Evolutionary conservation across 2,329 filamentous ascomycete species (phyloP), one percentile per base, ranked within the genome.

Genomic region (Rutstroemia sp.): DNA sequence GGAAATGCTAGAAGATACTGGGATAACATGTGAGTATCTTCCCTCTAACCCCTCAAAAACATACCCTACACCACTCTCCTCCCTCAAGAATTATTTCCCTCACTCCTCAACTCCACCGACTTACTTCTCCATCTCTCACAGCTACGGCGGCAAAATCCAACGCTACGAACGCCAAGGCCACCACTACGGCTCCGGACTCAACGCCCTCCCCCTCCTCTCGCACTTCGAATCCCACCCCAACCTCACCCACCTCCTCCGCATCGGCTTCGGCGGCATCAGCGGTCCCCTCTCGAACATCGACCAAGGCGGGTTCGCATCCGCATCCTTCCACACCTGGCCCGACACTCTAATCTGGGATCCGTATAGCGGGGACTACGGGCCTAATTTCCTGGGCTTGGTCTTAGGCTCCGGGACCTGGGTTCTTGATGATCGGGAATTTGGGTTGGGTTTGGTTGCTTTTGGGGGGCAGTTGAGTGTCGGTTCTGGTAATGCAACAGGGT

Each of bases 171-270:
- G 75, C 4, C 77, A 80, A 66, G 76, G 83, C 57, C 81, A 84
- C 62, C 81, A 84, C 67, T 84, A 84, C 61, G 80, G 80, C 17
- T 82, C 79, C 0, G 77, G 73, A 0, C 75, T 84, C 5, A 84
- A 83, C 64, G 73, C 79, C 0, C 73, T 81, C 0, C 78, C 80
- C 1, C 69, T 82, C 2, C 74, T 84, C 2, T 73, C 73, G 2
- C 71, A 75, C 3, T 84, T 78, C 67, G 76, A 78, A 38, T 64
- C 71, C 48, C 64, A 75, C 37, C 71, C 78, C 0, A 64, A 69
- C 0, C 75, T 79, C 60, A 67, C 74, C 6, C 78, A 83, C 56
- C 70, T 78, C 1, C 70, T 84, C 2, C 75, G 78, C 2, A 73
- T 78, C 0, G 81, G 78, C 0, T 83, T 78, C 61, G 80, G 75